Evolutionary conservation across 768 basidiomycete species (phyloP).

Genomic region (Lenzites betulinus): DNA sequence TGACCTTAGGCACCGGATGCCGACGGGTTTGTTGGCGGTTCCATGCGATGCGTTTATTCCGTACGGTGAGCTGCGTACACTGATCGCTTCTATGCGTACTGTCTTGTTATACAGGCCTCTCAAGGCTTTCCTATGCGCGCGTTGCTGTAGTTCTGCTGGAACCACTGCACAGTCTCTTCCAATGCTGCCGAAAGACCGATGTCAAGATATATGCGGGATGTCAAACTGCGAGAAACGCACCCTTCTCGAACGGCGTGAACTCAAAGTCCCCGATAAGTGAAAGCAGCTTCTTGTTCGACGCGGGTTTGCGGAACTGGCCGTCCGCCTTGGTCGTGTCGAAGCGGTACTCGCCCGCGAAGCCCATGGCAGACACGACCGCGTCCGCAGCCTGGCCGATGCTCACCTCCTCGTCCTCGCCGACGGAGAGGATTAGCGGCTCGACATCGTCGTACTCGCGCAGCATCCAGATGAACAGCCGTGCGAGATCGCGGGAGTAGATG

Average conservation of each 20-base stretch:
- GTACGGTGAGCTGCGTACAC: background rate
- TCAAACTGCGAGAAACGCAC: slow-evolving; percentile 42
- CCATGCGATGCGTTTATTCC: background rate
- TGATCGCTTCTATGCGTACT: background rate
- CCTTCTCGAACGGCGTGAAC: slow-evolving; percentile 90
- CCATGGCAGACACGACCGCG: slow-evolving; percentile 83
- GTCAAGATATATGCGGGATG: background rate
- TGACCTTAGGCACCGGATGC: no score
- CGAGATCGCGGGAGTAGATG: slow-evolving; percentile 95
- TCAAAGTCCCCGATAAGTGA: slow-evolving; percentile 76
- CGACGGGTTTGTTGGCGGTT: no score
- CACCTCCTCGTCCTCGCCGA: slow-evolving; percentile 92
- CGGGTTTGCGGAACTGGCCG: slow-evolving; percentile 95
- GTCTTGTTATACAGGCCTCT: background rate
- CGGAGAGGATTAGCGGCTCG: slow-evolving; percentile 91
- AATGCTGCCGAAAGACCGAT: slow-evolving; percentile 52
- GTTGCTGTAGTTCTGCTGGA: slow-evolving; percentile 75
- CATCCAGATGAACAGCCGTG: slow-evolving; percentile 94
- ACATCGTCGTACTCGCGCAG: slow-evolving; percentile 89
- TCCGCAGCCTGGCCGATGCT: slow-evolving; percentile 90
- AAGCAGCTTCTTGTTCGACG: slow-evolving; percentile 87
- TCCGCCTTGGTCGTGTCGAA: slow-evolving; percentile 87
- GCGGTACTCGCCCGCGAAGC: slow-evolving; percentile 74
- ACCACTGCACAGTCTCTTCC: slow-evolving; percentile 81
- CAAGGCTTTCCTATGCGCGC: slow-evolving; percentile 58